These are phyloP conservation scores for Cyclostephanos tholiformis DNA, from an alignment of 108 stramenopile species.

Conservation along the genomic window DNA sequence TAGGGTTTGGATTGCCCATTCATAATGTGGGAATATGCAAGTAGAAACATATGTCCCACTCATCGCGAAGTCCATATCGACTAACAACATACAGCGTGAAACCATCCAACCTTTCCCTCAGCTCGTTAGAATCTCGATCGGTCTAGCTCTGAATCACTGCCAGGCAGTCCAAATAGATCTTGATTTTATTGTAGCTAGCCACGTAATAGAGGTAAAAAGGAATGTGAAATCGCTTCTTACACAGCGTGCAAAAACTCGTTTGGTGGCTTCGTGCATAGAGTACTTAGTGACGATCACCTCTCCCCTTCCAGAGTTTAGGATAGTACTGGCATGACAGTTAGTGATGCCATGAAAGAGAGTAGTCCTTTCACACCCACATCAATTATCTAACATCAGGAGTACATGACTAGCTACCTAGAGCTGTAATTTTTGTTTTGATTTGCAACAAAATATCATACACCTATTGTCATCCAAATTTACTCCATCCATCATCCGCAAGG, in stretches of 20 bases:
- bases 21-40: no score
- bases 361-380: neutral
- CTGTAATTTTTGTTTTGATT: slow-evolving; percentile 6
- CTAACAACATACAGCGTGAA: neutral
- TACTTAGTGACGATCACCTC: neutral
- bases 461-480: slow-evolving; percentile 25
- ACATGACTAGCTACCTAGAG: slow-evolving; percentile 15
- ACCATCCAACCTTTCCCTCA: neutral
- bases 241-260: neutral
- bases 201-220: neutral
- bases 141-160: neutral
- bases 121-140: neutral
- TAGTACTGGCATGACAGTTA: neutral
- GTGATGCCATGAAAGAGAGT: neutral
- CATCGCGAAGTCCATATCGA: no score
- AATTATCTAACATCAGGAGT: slow-evolving; percentile 3
- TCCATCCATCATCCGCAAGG: neutral
- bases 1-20: neutral
- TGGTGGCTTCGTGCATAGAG: neutral
- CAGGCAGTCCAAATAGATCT: neutral
- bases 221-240: neutral
- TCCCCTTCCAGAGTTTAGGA: neutral
- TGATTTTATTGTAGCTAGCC: neutral
- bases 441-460: slow-evolving; percentile 17
- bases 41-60: no score